A percentile compares a stretch with the other conserved stretches of the same genome.
Conservation (phyloP, 2,329 filamentous ascomycete genomes). For the Fusarium sp. region DNA sequence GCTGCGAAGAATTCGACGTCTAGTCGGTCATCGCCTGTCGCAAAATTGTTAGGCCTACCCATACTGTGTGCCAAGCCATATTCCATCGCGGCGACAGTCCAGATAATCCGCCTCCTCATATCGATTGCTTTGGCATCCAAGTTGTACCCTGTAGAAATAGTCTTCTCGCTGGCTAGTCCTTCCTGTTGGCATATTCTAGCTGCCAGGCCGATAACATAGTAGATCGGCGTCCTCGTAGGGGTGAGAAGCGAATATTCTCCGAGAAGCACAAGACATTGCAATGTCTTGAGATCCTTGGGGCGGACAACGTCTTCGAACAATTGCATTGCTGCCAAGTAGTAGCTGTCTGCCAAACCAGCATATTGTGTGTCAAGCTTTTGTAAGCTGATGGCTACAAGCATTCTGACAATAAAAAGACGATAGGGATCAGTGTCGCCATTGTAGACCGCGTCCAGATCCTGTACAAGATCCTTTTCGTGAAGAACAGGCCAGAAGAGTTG, state of each 20-base stretch:
- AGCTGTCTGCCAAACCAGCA: constrained; percentile 93
- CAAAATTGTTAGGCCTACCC: constrained; percentile 86
- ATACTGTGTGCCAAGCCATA: constrained; percentile 87
- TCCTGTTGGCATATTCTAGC: constrained; percentile 89
- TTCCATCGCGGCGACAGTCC: constrained; percentile 90
- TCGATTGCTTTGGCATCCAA: constrained; percentile 82
- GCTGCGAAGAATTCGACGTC: constrained; percentile 87
- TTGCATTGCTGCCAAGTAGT: constrained; percentile 89
- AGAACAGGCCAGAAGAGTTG: constrained; percentile 89
- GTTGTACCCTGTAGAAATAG: constrained; percentile 72
- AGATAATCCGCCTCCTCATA: constrained; percentile 87
- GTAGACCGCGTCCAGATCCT: constrained; percentile 84
- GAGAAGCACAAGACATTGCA: constrained; percentile 89
- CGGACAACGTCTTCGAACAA: constrained; percentile 84
- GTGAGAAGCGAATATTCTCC: constrained; percentile 93
- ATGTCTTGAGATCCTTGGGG: constrained; percentile 87
- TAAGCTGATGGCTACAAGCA: constrained; percentile 94
- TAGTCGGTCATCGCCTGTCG: constrained; percentile 81
- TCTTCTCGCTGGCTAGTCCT: constrained; percentile 88
- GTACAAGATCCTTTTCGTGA: constrained; percentile 81
- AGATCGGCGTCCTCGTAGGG: constrained; percentile 89
- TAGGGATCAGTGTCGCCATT: constrained; percentile 79
- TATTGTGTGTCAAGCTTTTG: constrained; percentile 91
- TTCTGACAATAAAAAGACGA: constrained; percentile 86
- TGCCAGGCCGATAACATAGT: constrained; percentile 90